Evolutionary conservation across 169 alveolate genomes (phyloP).

Genomic region (Eimeria acervulina): DNA sequence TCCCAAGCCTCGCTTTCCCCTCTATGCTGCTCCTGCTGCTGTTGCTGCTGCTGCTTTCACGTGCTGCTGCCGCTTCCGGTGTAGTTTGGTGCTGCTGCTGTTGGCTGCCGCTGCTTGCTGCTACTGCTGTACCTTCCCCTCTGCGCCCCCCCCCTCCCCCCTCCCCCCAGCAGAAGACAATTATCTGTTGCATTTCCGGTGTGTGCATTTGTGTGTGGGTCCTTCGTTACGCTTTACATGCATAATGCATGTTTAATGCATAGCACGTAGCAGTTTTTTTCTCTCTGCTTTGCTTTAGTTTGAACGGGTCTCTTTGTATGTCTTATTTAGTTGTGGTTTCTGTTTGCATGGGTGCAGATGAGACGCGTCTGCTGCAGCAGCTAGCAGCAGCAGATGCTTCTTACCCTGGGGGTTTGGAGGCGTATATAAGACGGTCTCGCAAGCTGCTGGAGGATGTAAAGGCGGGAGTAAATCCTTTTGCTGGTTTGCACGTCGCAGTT

Average conservation of each 20-base stretch:
- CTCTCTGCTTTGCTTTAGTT: neutral
- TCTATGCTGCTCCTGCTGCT: neutral
- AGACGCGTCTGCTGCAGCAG: slow-evolving; percentile 32
- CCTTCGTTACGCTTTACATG: no score
- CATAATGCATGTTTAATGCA: no score
- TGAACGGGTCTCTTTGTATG: neutral
- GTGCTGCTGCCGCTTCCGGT: neutral
- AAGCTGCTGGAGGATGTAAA: slow-evolving; percentile 88
- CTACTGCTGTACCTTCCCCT: no score
- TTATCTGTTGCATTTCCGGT: no score
- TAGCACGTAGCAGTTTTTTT: no score
- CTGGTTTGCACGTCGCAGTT: slow-evolving; percentile 91
- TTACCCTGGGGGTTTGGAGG: slow-evolving; percentile 76
- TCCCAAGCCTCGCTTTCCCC: neutral
- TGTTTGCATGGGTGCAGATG: slow-evolving; percentile 1
- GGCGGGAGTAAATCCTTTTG: slow-evolving; percentile 93
- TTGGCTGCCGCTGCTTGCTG: neutral
- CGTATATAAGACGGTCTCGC: slow-evolving; percentile 61
- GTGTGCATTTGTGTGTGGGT: no score
- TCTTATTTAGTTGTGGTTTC: neutral
- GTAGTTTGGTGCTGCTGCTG: neutral
- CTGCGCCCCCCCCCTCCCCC: no score
- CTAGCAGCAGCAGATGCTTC: slow-evolving; percentile 76
- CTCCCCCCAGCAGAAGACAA: no score
- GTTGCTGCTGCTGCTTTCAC: neutral